Evolutionary conservation across 257 asterid species (phyloP).

Genomic region (Verbena officinalis): DNA sequence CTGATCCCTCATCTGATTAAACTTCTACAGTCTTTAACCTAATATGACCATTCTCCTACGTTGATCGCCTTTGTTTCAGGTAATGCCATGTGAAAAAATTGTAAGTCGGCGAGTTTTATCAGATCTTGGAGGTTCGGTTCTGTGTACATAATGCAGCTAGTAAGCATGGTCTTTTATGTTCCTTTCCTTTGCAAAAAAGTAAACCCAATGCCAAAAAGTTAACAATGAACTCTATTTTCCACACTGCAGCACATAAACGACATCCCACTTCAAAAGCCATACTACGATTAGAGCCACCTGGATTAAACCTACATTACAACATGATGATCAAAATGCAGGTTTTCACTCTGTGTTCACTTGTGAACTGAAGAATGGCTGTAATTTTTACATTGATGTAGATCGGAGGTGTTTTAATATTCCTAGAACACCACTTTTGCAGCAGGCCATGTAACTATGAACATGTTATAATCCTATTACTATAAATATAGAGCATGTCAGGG

Average conservation of each 20-base stretch:
- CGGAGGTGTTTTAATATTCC: background rate
- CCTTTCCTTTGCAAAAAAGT: constrained; percentile 15
- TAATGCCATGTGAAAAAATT: constrained; percentile 11
- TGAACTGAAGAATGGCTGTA: background rate
- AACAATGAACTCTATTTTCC: background rate
- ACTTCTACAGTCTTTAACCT: background rate
- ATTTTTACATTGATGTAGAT: background rate
- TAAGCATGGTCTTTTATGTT: constrained; percentile 28
- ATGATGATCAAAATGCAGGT: background rate
- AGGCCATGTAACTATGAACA: constrained; percentile 10
- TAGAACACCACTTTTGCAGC: constrained; percentile 28
- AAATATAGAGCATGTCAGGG: too few species aligned
- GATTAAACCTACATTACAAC: constrained; percentile 13
- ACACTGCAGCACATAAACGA: constrained; percentile 6
- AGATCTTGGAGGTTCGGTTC: constrained; percentile 16
- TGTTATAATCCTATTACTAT: background rate
- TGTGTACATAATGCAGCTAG: background rate
- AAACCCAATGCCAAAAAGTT: background rate
- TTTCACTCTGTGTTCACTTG: background rate
- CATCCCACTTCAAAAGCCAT: background rate
- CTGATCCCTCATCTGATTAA: background rate
- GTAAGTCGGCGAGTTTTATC: constrained; percentile 21
- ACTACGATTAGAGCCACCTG: background rate
- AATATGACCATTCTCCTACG: background rate
- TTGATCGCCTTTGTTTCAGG: constrained; percentile 30